These are phyloP conservation scores for Phycomyces nitens DNA, from an alignment of 192 early-diverging fungal species.

Conservation along the genomic window DNA sequence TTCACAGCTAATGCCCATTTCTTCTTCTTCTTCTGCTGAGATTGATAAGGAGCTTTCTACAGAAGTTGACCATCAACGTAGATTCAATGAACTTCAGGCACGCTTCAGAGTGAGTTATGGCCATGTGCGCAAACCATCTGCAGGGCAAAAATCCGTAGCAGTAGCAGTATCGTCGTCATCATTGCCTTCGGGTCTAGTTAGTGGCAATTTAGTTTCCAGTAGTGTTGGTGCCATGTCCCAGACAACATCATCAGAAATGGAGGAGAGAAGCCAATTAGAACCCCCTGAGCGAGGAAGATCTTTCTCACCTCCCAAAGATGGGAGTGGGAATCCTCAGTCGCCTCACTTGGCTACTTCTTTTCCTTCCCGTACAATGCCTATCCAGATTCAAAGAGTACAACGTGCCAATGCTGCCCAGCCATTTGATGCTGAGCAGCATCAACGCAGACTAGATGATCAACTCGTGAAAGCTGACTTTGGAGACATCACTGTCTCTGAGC, in stretches of 20 bases:
- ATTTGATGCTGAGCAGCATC: slow-evolving; percentile 48
- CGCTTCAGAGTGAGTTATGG: slow-evolving; percentile 33
- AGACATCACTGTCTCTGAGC: slow-evolving; percentile 71
- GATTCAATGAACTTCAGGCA: slow-evolving; percentile 31
- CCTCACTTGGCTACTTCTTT: slow-evolving; percentile 2
- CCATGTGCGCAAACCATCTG: slow-evolving; percentile 11
- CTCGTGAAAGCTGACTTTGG: slow-evolving; percentile 64
- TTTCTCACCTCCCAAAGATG: not conserved
- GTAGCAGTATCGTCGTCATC: not conserved
- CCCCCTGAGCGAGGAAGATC: not conserved
- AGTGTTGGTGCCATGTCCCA: too few relatives aligned
- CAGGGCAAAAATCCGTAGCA: not conserved
- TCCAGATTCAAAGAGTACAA: slow-evolving; percentile 31
- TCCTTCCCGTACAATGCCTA: slow-evolving; percentile 21
- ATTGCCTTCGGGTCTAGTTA: not conserved
- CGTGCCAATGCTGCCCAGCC: slow-evolving; percentile 9
- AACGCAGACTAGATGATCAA: slow-evolving; percentile 57
- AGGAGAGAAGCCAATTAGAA: too few relatives aligned
- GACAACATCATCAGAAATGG: too few relatives aligned
- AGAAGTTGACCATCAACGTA: slow-evolving; percentile 26
- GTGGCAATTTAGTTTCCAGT: not conserved
- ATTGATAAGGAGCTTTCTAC: not conserved
- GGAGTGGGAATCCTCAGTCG: not conserved
- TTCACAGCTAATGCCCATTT: not conserved
- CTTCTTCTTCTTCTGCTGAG: slow-evolving; percentile 9